Conservation (phyloP, 2,329 filamentous ascomycete genomes). For the Chaetoscypha palmicola region DNA sequence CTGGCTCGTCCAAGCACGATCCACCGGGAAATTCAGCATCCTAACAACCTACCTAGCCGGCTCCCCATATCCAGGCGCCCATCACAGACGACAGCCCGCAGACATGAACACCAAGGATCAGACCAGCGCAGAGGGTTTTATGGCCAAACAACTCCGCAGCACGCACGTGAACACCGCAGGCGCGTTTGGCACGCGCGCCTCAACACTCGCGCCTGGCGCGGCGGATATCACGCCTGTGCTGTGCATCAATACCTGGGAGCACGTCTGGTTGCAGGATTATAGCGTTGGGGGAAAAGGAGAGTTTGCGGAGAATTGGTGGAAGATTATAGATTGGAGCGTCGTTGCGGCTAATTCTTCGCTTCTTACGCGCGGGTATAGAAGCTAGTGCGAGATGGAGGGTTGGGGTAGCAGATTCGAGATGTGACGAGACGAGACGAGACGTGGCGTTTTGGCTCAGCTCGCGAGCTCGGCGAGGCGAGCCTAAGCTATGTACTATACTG, state of each 20-base stretch:
- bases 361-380: background rate
- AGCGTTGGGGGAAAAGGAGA: conserved; percentile 64
- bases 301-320: conserved; percentile 81
- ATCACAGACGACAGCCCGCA: conserved; percentile 60
- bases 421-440: no score
- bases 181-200: conserved; percentile 24
- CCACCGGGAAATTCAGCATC: conserved; percentile 51
- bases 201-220: conserved; percentile 53
- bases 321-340: conserved; percentile 74
- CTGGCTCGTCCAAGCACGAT: conserved; percentile 68
- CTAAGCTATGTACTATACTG: conserved; percentile 23
- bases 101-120: conserved; percentile 62
- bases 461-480: no score
- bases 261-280: conserved; percentile 83
- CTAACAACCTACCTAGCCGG: conserved; percentile 88
- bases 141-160: conserved; percentile 27
- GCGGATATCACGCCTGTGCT: conserved; percentile 68
- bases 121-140: conserved; percentile 34
- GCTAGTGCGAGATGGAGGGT: background rate
- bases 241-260: conserved; percentile 95
- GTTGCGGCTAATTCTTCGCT: conserved; percentile 40
- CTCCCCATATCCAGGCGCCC: conserved; percentile 76
- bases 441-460: conserved; percentile 16
- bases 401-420: conserved; percentile 19
- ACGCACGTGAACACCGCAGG: conserved; percentile 31